Evolutionary conservation across 192 early-diverging fungal genomes (phyloP), one percentile per base, ranked within the genome.

Genomic region (Backusella macrospora): DNA sequence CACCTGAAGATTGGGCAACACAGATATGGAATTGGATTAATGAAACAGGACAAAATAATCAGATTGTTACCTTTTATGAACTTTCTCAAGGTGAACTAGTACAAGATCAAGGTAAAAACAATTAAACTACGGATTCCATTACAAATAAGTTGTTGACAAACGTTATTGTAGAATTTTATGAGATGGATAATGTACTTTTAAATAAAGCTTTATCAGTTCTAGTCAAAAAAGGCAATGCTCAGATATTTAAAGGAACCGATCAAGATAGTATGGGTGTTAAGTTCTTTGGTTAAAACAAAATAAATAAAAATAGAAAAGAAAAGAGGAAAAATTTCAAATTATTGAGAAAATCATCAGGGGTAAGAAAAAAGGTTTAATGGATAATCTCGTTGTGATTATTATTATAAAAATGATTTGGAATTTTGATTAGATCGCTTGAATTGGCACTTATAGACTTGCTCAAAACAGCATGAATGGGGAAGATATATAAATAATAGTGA

Each of bases 1-100:
- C 90, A 78, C 94, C 94, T 8, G 95, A 96, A 62, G 93, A 95
- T 65, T 98, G 96, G 96, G 96, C 94, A 2, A 68, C 79, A 13
- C 75, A 92, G 73, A 87, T 98, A 13, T 89, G 91, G 68, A 83
- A 89, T 62, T 98, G 95, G 95, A 84, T 89, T 2, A 88, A 86
- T 70, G 88, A 90, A 16, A 78, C 73, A 62, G 95, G 95, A 12
- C 79, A 91, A 70, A 89, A 88, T 71, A 94, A 92, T 77, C 87
- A 91, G 0, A 90, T 98, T 63, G 83, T 95, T 76, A 98, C 96
- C 5, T 76, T 92, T 26, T 97, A 94, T 76, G 96, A 98, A 82
- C 83, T 98, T 70, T 80, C 92, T 16, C 92, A 96, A 65, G 95
- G 94, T 26, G 96, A 98, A 48, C 81, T 86, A 73, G 86, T 92